These are phyloP conservation scores for Elongisporangium anandrum DNA, from an alignment of 352 stramenopile genomes.

Conservation along the genomic window DNA sequence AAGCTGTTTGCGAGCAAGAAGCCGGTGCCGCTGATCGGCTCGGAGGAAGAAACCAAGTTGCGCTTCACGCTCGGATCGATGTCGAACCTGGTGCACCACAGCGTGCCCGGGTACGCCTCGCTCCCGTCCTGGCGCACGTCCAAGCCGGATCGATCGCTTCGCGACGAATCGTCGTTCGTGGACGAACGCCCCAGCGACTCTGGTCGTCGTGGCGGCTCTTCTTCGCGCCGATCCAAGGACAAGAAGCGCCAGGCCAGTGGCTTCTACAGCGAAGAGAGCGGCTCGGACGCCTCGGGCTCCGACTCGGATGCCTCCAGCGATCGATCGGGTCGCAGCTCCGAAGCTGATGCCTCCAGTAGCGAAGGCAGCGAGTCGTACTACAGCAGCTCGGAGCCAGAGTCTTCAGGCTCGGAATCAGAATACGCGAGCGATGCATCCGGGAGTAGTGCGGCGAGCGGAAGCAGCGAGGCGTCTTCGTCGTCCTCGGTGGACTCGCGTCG, in stretches of 20 bases:
- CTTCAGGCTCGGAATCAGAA: conserved; percentile 34
- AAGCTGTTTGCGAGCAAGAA: conserved; percentile 82
- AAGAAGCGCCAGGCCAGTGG: conserved; percentile 27
- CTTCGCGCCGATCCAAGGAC: conserved; percentile 22
- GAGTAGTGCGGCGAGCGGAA: not conserved
- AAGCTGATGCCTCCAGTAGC: conserved; percentile 28
- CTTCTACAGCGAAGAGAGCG: conserved; percentile 75
- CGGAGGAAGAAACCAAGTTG: conserved; percentile 63
- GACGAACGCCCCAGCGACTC: conserved; percentile 19
- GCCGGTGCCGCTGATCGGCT: conserved; percentile 67
- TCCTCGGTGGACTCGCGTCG: conserved; percentile 19
- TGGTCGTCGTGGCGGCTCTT: conserved; percentile 12
- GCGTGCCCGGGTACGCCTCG: conserved; percentile 73
- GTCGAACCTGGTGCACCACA: conserved; percentile 84
- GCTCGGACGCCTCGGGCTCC: conserved; percentile 23
- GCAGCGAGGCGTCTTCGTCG: conserved; percentile 21
- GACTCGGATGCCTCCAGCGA: conserved; percentile 25
- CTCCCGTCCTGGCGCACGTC: conserved; percentile 70
- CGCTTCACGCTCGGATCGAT: conserved; percentile 86
- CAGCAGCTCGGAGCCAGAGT: conserved; percentile 18
- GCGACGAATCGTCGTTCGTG: conserved; percentile 61
- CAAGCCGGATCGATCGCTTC: conserved; percentile 64
- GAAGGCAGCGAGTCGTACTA: conserved; percentile 17
- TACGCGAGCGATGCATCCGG: conserved; percentile 15
- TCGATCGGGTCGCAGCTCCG: conserved; percentile 30